Percentiles rank a stretch among this genome's conserved stretches.
Evolutionary conservation across 2,329 filamentous ascomycete species (phyloP).

Genomic region (Trichoderma sp.): DNA sequence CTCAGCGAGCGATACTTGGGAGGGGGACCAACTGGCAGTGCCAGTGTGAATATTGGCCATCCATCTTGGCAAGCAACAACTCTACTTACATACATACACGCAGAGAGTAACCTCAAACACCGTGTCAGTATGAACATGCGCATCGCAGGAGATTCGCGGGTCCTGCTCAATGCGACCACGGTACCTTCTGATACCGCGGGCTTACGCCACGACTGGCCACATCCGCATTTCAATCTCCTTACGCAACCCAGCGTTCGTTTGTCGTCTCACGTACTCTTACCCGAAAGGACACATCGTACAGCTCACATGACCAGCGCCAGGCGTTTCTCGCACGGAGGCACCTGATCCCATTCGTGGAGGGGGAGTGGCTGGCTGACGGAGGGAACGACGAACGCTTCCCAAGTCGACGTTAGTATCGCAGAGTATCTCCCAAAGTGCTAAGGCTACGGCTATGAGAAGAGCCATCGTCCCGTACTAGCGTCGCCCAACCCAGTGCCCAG

Average conservation of each 20-base stretch:
- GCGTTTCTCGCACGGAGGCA: constrained; percentile 26
- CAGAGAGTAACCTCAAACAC: too few relatives aligned
- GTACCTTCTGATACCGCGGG: too few relatives aligned
- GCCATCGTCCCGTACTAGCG: not conserved
- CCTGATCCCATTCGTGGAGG: constrained; percentile 26
- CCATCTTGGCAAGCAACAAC: too few relatives aligned
- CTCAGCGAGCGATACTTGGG: constrained; percentile 9
- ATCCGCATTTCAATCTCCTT: not conserved
- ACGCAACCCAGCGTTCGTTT: not conserved
- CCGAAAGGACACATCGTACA: not conserved
- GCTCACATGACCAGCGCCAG: constrained; percentile 24
- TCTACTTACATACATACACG: too few relatives aligned
- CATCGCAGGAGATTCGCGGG: too few relatives aligned
- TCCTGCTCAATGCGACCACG: too few relatives aligned
- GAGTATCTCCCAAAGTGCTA: not conserved
- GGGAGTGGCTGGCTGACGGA: constrained; percentile 23
- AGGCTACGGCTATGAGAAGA: not conserved
- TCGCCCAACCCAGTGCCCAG: not conserved
- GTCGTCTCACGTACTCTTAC: not conserved
- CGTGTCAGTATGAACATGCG: too few relatives aligned
- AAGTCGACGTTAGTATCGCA: constrained; percentile 14
- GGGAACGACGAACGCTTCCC: constrained; percentile 6
- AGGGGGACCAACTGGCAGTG: not conserved
- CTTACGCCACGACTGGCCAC: not conserved
- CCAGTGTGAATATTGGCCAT: too few relatives aligned